A percentile compares a stretch with the other conserved stretches of the same genome.
Conservation (phyloP, 768 basidiomycete species). For the Auriculariales sp. region DNA sequence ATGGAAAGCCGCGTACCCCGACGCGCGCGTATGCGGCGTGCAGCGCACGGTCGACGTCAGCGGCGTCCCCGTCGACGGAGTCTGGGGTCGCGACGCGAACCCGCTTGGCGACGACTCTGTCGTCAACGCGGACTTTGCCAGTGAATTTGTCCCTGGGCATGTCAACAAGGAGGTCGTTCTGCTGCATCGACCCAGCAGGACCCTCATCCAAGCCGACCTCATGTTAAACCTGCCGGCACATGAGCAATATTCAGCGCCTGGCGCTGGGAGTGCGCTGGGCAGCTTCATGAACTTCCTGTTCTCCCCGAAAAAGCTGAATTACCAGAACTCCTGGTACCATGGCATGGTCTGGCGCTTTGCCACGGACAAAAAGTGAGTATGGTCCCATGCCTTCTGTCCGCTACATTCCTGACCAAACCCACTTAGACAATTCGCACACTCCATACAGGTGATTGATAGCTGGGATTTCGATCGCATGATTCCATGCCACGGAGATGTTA, state of each 20-base stretch:
- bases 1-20: slow-evolving; percentile 37
- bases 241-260: too few relatives aligned
- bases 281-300: too few relatives aligned
- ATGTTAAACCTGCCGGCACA: slow-evolving; percentile 66
- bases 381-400: too few relatives aligned
- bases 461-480: slow-evolving; percentile 71
- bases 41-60: slow-evolving; percentile 41
- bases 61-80: slow-evolving; percentile 44
- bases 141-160: slow-evolving; percentile 60
- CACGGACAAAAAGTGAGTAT: slow-evolving; percentile 20
- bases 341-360: background rate
- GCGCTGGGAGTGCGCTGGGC: too few relatives aligned
- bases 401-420: too few relatives aligned
- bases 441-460: too few relatives aligned
- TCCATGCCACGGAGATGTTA: slow-evolving; percentile 60
- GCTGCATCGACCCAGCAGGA: slow-evolving; percentile 54
- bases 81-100: too few relatives aligned
- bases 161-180: slow-evolving; percentile 62
- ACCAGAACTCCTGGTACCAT: slow-evolving; percentile 10
- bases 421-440: too few relatives aligned
- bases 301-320: too few relatives aligned
- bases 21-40: slow-evolving; percentile 59
- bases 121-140: too few relatives aligned
- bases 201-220: slow-evolving; percentile 68
- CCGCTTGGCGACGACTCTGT: too few relatives aligned